phyloP scores from a whole-genome alignment of 306 rosid species.

The Crotalaria pallida region DNA sequence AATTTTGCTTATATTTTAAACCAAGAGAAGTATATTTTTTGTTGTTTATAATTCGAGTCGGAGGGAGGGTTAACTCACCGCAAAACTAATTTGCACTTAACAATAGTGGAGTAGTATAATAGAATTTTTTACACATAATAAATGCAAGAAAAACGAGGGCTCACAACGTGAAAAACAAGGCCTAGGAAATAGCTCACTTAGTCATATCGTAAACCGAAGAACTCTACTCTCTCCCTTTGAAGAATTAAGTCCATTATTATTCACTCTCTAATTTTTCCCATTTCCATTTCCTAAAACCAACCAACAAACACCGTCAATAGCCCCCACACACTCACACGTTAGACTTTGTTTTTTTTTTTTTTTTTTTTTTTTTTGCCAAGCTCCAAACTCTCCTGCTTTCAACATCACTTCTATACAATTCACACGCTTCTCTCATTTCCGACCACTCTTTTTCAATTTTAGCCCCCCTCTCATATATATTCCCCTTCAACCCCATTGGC shows the following conservation, averaged over 20 bases:
- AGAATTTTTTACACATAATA: not conserved
- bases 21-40: no score
- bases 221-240: not conserved
- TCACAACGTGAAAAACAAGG: constrained; percentile 31
- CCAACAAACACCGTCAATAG: constrained; percentile 13
- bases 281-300: not conserved
- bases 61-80: no score
- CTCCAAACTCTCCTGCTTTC: not conserved
- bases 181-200: not conserved
- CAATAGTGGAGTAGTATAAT: no score
- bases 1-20: no score
- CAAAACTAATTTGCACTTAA: no score
- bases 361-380: no score
- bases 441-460: not conserved
- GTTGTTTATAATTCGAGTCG: no score
- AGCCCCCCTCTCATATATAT: not conserved
- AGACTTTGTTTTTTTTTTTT: no score
- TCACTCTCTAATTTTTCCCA: not conserved
- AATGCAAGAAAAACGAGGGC: constrained; percentile 11
- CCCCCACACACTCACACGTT: not conserved
- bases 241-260: not conserved
- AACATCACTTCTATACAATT: not conserved
- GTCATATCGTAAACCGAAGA: not conserved
- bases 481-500: constrained; percentile 14
- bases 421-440: constrained; percentile 8